Evolutionary conservation across 768 basidiomycete species (phyloP).

Genomic region (Lactarius vividus): DNA sequence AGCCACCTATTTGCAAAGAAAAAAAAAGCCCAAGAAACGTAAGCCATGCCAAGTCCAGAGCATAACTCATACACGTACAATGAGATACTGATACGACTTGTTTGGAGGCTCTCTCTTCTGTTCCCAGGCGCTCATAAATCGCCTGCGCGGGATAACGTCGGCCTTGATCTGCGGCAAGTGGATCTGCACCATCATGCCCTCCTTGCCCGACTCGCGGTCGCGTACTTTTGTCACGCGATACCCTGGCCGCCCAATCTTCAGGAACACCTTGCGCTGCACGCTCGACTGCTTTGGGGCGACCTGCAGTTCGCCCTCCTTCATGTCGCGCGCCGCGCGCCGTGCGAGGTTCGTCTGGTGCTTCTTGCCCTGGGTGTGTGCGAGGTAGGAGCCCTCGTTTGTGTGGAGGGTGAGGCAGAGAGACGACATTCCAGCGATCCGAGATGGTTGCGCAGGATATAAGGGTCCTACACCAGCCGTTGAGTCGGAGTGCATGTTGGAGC

Average conservation of each 20-base stretch:
- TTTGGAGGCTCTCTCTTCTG: slow-evolving; percentile 94
- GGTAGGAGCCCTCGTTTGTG: slow-evolving; percentile 99
- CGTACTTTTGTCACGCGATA: slow-evolving; percentile 97
- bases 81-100: slow-evolving; percentile 95
- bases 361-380: slow-evolving; percentile 99
- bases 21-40: background rate
- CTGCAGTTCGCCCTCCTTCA: slow-evolving; percentile 89
- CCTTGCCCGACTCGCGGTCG: slow-evolving; percentile 84
- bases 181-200: slow-evolving; percentile 97
- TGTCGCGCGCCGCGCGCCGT: slow-evolving; percentile 93
- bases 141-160: slow-evolving; percentile 76
- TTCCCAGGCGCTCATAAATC: slow-evolving; percentile 98
- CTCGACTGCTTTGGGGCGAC: slow-evolving; percentile 77
- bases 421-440: slow-evolving; percentile 98
- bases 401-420: slow-evolving; percentile 94
- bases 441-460: slow-evolving; percentile 98
- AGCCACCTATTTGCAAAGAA: slow-evolving; percentile 62
- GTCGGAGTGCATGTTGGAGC: background rate
- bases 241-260: slow-evolving; percentile 96
- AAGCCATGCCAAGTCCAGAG: slow-evolving; percentile 25
- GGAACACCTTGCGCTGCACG: slow-evolving; percentile 89
- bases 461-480: slow-evolving; percentile 56
- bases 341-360: slow-evolving; percentile 99
- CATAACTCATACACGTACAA: slow-evolving; percentile 54
- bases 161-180: slow-evolving; percentile 92